Conservation (phyloP, 2,329 filamentous ascomycete species). For the Mycosphaerella arachidis region DNA sequence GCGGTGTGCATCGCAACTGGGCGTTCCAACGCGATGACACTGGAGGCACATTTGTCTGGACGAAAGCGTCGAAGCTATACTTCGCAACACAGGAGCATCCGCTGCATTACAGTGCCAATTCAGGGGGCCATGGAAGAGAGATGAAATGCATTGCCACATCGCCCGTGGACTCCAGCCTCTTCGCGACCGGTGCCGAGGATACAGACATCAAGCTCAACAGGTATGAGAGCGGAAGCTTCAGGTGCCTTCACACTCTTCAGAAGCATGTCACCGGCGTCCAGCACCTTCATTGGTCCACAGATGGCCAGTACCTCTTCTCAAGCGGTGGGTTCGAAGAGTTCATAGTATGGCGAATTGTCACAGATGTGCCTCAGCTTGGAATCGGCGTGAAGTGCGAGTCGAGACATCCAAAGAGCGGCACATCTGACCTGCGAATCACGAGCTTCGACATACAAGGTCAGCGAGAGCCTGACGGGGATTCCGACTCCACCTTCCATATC, state of each 20-base stretch:
- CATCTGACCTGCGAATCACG: slow-evolving; percentile 72
- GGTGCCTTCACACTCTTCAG: slow-evolving; percentile 62
- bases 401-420: slow-evolving; percentile 46
- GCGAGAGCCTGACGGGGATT: slow-evolving; percentile 14
- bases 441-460: slow-evolving; percentile 60
- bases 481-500: slow-evolving; percentile 49
- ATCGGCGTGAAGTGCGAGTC: slow-evolving; percentile 52
- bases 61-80: slow-evolving; percentile 51
- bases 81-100: slow-evolving; percentile 14
- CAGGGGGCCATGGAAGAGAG: slow-evolving; percentile 80
- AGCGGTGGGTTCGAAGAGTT: slow-evolving; percentile 87
- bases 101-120: slow-evolving; percentile 47
- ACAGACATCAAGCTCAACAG: slow-evolving; percentile 71
- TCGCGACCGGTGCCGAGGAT: slow-evolving; percentile 68
- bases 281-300: slow-evolving; percentile 66
- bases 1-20: slow-evolving; percentile 78
- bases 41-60: slow-evolving; percentile 65
- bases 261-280: slow-evolving; percentile 82
- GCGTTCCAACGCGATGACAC: slow-evolving; percentile 45
- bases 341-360: slow-evolving; percentile 69
- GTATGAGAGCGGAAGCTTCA: slow-evolving; percentile 30
- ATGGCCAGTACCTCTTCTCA: slow-evolving; percentile 70
- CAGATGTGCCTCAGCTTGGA: slow-evolving; percentile 45
- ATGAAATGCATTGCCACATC: slow-evolving; percentile 62
- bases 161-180: slow-evolving; percentile 33